Percentiles rank a stretch among this genome's conserved stretches.
Conservation (phyloP, 495 filamentous ascomycete genomes). For the Aspergillus homomorphus region DNA sequence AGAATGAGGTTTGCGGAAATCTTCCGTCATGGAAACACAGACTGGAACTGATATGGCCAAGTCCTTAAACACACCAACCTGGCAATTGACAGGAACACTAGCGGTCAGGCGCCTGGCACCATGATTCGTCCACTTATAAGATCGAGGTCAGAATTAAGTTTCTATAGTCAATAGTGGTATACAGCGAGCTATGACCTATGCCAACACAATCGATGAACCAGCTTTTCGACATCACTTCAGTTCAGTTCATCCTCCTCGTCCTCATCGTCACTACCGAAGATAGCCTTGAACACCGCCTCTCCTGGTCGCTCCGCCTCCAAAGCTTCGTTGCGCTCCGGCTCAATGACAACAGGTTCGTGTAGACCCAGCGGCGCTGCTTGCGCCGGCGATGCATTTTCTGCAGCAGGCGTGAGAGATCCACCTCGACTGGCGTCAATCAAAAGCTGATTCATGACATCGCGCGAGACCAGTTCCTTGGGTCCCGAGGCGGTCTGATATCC, state of each 20-base stretch:
- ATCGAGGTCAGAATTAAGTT: not conserved
- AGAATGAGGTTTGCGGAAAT: not conserved
- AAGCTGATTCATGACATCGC: conserved; percentile 40
- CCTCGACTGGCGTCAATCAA: conserved; percentile 26
- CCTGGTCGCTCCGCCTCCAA: conserved; percentile 76
- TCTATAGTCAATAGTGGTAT: not conserved
- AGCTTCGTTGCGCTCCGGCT: conserved; percentile 82
- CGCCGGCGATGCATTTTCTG: conserved; percentile 12
- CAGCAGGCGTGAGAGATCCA: conserved; percentile 12
- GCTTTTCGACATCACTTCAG: not conserved
- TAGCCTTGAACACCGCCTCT: conserved; percentile 88
- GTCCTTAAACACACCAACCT: not conserved
- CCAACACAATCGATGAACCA: not conserved
- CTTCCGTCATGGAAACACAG: not conserved
- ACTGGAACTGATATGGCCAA: not conserved
- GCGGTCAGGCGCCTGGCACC: not conserved
- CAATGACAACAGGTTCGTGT: conserved; percentile 45
- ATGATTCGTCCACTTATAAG: not conserved
- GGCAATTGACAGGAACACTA: not conserved
- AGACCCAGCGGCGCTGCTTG: conserved; percentile 14
- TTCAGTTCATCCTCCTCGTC: conserved; percentile 58
- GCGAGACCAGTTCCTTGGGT: conserved; percentile 39
- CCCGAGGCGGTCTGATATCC: conserved; percentile 32
- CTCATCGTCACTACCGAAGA: conserved; percentile 86
- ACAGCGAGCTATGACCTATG: no score